Percentiles rank a stretch among this genome's conserved stretches.
phyloP scores from a whole-genome alignment of 2,329 filamentous ascomycete genomes.

The Neonectria neomacrospora region DNA sequence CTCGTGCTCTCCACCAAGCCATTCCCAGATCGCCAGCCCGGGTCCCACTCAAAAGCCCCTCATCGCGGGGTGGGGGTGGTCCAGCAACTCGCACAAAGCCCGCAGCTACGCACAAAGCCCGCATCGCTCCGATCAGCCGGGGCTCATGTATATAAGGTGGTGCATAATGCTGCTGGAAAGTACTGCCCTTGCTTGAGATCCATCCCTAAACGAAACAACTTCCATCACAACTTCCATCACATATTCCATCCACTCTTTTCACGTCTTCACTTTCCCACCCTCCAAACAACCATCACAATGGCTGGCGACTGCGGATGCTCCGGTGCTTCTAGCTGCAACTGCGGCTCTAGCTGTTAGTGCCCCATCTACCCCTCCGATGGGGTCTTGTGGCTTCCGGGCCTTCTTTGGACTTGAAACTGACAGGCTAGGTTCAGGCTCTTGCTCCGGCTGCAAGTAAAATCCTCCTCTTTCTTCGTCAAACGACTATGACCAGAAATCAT shows the following conservation, averaged over 20 bases:
- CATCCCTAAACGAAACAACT: slow-evolving; percentile 29
- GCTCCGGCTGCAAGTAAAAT: slow-evolving; percentile 46
- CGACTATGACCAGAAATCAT: slow-evolving; percentile 28
- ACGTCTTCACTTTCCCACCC: slow-evolving; percentile 25
- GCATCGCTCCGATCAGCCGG: slow-evolving; percentile 20
- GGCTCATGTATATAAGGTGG: slow-evolving; percentile 43
- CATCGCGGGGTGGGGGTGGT: slow-evolving; percentile 28
- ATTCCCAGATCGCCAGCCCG: slow-evolving; percentile 33
- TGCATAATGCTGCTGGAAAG: slow-evolving; percentile 28
- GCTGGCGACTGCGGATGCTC: slow-evolving; percentile 53
- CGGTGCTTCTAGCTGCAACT: slow-evolving; percentile 50
- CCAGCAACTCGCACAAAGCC: slow-evolving; percentile 30
- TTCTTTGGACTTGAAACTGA: slow-evolving; percentile 27
- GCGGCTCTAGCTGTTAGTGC: slow-evolving; percentile 51
- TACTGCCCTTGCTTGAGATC: slow-evolving; percentile 26
- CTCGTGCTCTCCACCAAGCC: slow-evolving; percentile 27
- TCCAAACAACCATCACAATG: slow-evolving; percentile 46
- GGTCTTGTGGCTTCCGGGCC: neutral
- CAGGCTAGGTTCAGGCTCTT: slow-evolving; percentile 42
- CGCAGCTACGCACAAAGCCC: slow-evolving; percentile 30
- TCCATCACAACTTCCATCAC: slow-evolving; percentile 4
- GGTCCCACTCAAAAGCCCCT: slow-evolving; percentile 20
- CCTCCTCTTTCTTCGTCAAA: slow-evolving; percentile 15
- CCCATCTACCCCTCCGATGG: neutral
- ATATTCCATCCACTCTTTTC: too few species aligned